Evolutionary conservation across 441 rosid genomes (phyloP).

Genomic region (Brassica hybrid): DNA sequence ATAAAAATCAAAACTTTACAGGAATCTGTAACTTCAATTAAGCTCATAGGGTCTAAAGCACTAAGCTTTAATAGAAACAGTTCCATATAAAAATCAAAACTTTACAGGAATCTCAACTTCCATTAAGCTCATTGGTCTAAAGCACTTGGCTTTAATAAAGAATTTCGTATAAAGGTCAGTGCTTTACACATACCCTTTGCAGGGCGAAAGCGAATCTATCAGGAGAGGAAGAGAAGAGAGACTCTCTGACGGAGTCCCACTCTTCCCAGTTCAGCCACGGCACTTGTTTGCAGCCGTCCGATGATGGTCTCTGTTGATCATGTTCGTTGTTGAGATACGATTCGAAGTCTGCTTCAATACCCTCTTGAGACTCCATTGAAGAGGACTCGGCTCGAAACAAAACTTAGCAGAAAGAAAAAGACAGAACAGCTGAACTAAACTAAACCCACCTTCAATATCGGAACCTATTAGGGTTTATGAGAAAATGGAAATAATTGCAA

Average conservation of each 20-base stretch:
- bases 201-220: conserved; percentile 59
- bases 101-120: not conserved
- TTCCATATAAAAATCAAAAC: not conserved
- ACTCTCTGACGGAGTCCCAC: conserved; percentile 86
- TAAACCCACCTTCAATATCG: too few relatives aligned
- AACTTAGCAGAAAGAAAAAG: not conserved
- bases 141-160: conserved; percentile 6
- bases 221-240: conserved; percentile 80
- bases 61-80: conserved; percentile 1
- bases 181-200: conserved; percentile 48
- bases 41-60: conserved; percentile 16
- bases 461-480: too few relatives aligned
- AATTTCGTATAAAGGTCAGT: not conserved
- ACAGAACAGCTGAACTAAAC: too few relatives aligned
- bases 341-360: conserved; percentile 53
- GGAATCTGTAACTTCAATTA: conserved; percentile 9
- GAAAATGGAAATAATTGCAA: too few relatives aligned
- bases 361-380: conserved; percentile 52
- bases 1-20: not conserved
- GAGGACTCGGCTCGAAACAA: conserved; percentile 12
- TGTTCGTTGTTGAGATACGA: conserved; percentile 38
- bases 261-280: conserved; percentile 96
- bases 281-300: conserved; percentile 62
- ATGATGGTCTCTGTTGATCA: conserved; percentile 41
- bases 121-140: conserved; percentile 15